phyloP scores from a whole-genome alignment of 148 eudicot genomes.

The Rheum nobile region DNA sequence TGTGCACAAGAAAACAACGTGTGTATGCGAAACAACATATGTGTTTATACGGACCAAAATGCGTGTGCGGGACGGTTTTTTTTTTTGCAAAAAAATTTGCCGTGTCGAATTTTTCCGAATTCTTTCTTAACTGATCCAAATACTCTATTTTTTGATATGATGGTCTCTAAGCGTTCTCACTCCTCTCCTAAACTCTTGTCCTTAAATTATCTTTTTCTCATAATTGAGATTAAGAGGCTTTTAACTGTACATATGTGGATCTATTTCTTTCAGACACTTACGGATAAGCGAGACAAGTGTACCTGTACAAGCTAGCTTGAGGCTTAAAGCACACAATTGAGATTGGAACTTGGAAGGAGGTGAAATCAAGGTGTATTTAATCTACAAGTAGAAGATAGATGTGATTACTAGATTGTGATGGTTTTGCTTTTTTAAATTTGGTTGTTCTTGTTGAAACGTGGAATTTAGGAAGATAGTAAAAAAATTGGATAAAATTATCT shows the following conservation, averaged over 20 bases:
- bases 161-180: no score
- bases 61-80: no score
- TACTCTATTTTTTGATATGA: no score
- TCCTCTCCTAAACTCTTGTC: no score
- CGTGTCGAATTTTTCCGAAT: no score
- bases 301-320: constrained; percentile 38
- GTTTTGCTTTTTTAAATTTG: background rate
- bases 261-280: constrained; percentile 33
- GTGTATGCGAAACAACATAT: no score
- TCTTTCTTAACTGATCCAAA: no score
- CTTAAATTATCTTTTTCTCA: no score
- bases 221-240: background rate
- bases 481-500: background rate
- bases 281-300: constrained; percentile 47
- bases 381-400: background rate
- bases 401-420: background rate
- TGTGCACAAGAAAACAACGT: no score
- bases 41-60: no score
- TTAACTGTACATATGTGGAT: background rate
- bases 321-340: background rate
- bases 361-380: background rate
- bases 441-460: background rate
- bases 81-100: no score
- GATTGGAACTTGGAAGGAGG: constrained; percentile 5
- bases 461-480: background rate